Evolutionary conservation across 148 eudicot species (phyloP).

Genomic region (Euryodendron excelsum): DNA sequence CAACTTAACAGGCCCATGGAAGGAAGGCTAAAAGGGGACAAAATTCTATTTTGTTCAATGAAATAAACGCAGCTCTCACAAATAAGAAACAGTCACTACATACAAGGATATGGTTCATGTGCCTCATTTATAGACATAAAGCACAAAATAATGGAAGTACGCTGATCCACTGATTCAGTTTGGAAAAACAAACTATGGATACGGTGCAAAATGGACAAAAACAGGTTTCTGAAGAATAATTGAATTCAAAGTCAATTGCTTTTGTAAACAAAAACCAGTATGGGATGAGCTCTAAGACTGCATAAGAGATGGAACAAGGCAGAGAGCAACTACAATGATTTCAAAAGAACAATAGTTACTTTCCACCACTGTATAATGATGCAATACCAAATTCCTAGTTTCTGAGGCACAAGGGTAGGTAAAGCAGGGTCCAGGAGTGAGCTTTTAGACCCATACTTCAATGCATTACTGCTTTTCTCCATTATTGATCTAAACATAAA

Average conservation of each 20-base stretch:
- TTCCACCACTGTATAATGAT: not conserved
- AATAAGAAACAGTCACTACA: not conserved
- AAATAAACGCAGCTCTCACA: not conserved
- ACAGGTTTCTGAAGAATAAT: not conserved
- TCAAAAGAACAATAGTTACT: not conserved
- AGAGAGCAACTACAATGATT: not conserved
- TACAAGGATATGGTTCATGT: not conserved
- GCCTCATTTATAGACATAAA: not conserved
- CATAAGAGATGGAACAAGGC: not conserved
- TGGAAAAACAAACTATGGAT: not conserved
- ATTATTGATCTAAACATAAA: not conserved
- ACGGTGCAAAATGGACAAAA: not conserved
- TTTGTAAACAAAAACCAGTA: not conserved
- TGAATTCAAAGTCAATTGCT: not conserved
- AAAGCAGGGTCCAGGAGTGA: not conserved
- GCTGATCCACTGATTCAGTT: not conserved
- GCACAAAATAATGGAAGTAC: not conserved
- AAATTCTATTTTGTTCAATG: not conserved
- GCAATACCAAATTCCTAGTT: not conserved
- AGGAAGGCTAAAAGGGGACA: too few species aligned
- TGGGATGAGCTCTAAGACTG: not conserved
- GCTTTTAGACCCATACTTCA: not conserved
- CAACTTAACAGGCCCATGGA: too few species aligned
- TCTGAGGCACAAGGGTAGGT: not conserved
- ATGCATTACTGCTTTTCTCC: not conserved